Evolutionary conservation across 257 asterid species (phyloP), one percentile per base, ranked within the genome.

Genomic region (Solanum rostratum): DNA sequence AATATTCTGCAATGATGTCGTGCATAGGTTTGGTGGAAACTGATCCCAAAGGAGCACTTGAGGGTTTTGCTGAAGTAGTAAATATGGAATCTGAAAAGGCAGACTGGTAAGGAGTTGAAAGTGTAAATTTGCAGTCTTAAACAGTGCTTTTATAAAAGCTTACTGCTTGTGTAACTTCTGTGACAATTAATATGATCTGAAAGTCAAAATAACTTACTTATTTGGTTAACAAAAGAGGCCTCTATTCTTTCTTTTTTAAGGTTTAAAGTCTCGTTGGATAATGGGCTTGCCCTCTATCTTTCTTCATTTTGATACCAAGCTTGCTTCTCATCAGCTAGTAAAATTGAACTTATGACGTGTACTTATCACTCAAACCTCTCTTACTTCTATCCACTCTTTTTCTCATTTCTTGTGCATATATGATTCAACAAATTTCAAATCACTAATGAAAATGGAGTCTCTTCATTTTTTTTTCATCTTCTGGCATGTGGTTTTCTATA

Each of bases 11-110:
- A 45, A 13, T 43, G 20, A 43, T 73, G 19, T 87, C 74, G 76
- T 85, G 50, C 7, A 85, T 62, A 96, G 99, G 99, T 14, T 85
- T 96, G 90, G 97, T 96, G 46, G 98, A 96, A 88, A 91, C 97
- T 1, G 97, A 94, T 78, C 98, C 98, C 2, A 93, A 96, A 91
- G 97, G 90, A 74, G 99, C 99, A 22, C 97, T 96, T 68, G 96
- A 91, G 88, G 99, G 98, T 79, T 96, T 96, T 86, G 90, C 94
- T 22, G 97, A 96, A 90, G 99, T 96, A 53, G 98, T 96, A 83
- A 86, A 87, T 20, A 96, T 94, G 99, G 99, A 96, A 82, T 97
- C 99, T 20, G 97, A 91, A 66, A 96, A 94, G 87, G 98, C 98
- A 71, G 99, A 96, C 79, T 96, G 99, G 99, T 94, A 85, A 90